Evolutionary conservation across 805 yeast genomes (phyloP), one percentile per base, ranked within the genome.

Genomic region (Candida sanyiensis): DNA sequence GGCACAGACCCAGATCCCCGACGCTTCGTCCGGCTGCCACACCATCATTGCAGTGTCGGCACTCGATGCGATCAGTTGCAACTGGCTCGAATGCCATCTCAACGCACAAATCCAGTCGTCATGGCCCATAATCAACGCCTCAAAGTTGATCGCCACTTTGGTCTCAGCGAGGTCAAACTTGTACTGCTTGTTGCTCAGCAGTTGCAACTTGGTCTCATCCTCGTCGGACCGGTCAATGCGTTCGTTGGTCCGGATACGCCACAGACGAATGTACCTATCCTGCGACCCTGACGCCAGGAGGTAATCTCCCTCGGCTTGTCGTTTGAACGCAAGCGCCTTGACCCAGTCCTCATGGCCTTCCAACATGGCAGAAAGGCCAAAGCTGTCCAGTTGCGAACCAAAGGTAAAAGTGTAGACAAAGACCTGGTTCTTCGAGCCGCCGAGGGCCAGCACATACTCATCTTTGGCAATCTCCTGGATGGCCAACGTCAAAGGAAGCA

Each of bases 331-430:
- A 22, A 93, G 61, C 11, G 86, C 70, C 55, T 83, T 83, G 36
- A 93, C 75, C 99, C 99, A 93, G 60, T 89, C 96, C 61, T 93
- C 98, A 58, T 93, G 98, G 5, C 99, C 98, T 20, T 78, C 71
- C 24, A 93, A 61, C 7, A 63, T 63, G 1, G 88, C 83, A 22
- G 69, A 65, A 38, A 63, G 64, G 7, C 50, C 37, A 29, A 70
- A 62, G 10, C 47, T 40, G 10, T 43, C 36, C 4, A 40, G 34
- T 1, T 47, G n/a, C 7, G 34, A 23, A 8, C 16, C 40, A 0
- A 18, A 35, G 1, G 47, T 51, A 44, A 78, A 72, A 0, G 80
- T 58, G 49, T 75, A 77, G 5, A 85, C 67, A 42, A 69, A 76
- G 5, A 89, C 52, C 23, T 61, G 55, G 21, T 61, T 57, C 38